Conservation (phyloP, 2,329 filamentous ascomycete species). For the Fusarium sarcochroum region DNA sequence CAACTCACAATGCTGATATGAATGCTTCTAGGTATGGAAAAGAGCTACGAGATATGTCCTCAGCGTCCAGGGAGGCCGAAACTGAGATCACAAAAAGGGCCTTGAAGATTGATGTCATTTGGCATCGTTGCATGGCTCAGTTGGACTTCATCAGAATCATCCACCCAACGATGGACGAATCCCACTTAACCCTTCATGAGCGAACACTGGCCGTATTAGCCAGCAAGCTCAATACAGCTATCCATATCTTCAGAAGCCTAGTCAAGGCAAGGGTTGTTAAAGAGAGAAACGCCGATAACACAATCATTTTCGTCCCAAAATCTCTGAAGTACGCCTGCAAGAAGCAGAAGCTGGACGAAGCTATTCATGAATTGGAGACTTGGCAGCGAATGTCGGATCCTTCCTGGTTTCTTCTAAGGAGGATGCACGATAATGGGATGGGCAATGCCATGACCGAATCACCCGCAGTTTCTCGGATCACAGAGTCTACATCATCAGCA, state of each 20-base stretch:
- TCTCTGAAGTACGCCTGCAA: slow-evolving; percentile 3
- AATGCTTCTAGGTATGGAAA: not conserved
- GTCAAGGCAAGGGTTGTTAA: not conserved
- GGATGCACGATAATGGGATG: not conserved
- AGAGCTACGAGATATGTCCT: not conserved
- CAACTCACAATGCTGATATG: not conserved
- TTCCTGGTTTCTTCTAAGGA: slow-evolving; percentile 19
- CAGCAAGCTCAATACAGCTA: not conserved
- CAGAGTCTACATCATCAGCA: not conserved
- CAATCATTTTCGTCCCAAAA: not conserved
- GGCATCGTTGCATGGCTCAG: not conserved
- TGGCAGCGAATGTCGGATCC: slow-evolving; percentile 24
- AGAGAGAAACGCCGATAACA: not conserved
- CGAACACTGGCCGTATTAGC: not conserved
- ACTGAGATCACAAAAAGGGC: not conserved
- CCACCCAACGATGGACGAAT: not conserved
- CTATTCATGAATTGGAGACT: slow-evolving; percentile 14
- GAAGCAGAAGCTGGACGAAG: slow-evolving; percentile 2
- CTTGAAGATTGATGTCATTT: not conserved
- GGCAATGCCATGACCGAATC: not conserved
- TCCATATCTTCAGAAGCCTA: not conserved
- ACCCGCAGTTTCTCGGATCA: not conserved
- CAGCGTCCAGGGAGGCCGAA: not conserved
- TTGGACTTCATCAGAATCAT: not conserved
- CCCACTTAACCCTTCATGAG: not conserved